Percentiles rank a stretch among this genome's conserved stretches.
Conservation (phyloP, 345 rosid species). For the Ricinus communis region DNA sequence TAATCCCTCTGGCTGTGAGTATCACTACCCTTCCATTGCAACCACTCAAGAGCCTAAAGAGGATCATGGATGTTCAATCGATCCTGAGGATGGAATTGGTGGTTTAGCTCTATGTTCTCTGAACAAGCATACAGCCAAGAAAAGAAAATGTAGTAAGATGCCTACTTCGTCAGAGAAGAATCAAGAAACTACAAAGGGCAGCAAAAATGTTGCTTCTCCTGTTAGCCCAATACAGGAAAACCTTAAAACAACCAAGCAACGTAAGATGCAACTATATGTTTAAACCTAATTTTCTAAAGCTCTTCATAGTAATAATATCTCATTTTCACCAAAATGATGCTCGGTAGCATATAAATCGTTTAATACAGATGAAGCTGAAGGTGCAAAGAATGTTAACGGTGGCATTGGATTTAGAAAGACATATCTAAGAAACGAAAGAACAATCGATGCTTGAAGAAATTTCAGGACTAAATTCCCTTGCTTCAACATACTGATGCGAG, state of each 20-base stretch:
- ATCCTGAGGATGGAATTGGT: conserved; percentile 30
- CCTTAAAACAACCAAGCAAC: too few relatives aligned
- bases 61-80: too few relatives aligned
- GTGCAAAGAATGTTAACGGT: conserved; percentile 4
- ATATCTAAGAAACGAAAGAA: conserved; percentile 29
- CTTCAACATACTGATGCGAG: conserved; percentile 32
- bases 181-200: too few relatives aligned
- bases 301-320: neutral
- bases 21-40: conserved; percentile 24
- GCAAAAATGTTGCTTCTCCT: neutral
- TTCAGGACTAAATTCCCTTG: conserved; percentile 38
- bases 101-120: neutral
- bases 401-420: conserved; percentile 21
- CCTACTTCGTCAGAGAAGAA: neutral
- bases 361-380: conserved; percentile 18
- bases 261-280: too few relatives aligned
- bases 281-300: neutral
- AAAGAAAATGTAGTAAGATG: neutral
- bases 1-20: conserved; percentile 34
- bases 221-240: neutral
- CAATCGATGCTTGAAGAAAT: conserved; percentile 29
- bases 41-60: neutral
- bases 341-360: neutral
- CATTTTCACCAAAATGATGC: neutral
- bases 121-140: neutral